phyloP scores from a whole-genome alignment of 2,329 filamentous ascomycete species.

The Seiridium unicorne region DNA sequence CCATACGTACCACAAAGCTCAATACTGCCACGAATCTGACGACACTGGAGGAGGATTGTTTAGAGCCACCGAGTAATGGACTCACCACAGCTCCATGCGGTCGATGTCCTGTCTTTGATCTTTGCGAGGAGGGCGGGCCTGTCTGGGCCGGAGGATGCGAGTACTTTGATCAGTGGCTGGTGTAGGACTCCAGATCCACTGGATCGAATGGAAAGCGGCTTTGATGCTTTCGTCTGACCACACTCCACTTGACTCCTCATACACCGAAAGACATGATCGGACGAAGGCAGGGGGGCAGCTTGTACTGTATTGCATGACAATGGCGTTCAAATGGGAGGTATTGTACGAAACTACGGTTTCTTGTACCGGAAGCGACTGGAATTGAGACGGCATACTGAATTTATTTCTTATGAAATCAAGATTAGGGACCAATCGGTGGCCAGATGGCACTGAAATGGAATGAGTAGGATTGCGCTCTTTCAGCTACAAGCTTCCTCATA shows the following conservation, averaged over 20 bases:
- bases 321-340: slow-evolving; percentile 12
- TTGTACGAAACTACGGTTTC: neutral
- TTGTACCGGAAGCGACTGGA: neutral
- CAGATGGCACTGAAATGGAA: too few relatives aligned
- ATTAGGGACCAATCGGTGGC: too few relatives aligned
- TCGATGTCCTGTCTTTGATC: slow-evolving; percentile 85
- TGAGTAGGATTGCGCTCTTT: too few relatives aligned
- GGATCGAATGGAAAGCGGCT: too few relatives aligned
- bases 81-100: slow-evolving; percentile 90
- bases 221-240: too few relatives aligned
- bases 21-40: slow-evolving; percentile 22
- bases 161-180: slow-evolving; percentile 87
- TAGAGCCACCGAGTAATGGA: slow-evolving; percentile 59
- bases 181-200: slow-evolving; percentile 14
- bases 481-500: too few relatives aligned
- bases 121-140: slow-evolving; percentile 87
- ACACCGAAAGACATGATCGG: too few relatives aligned
- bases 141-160: slow-evolving; percentile 88
- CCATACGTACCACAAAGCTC: slow-evolving; percentile 45
- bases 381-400: neutral
- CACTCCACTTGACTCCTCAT: too few relatives aligned
- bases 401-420: neutral
- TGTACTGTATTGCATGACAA: slow-evolving; percentile 14
- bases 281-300: neutral
- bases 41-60: slow-evolving; percentile 26